Conservation (phyloP, 2,329 filamentous ascomycete species). For the Neonectria coccinea region DNA sequence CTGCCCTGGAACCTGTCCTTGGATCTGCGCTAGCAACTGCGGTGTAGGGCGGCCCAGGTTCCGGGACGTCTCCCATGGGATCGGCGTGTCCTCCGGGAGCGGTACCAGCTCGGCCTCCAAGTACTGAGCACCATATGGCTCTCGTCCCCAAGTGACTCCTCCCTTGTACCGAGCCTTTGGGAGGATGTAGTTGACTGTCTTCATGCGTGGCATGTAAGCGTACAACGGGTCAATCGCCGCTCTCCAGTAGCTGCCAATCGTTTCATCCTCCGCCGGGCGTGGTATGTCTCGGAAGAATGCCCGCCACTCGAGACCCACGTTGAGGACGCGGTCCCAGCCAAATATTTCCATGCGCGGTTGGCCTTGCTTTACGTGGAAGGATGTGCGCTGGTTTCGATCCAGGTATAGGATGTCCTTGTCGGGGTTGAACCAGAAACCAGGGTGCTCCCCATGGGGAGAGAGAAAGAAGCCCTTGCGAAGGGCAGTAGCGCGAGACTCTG, state of each 20-base stretch:
- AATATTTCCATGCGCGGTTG: constrained; percentile 27
- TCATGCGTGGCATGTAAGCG: constrained; percentile 40
- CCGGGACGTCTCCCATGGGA: constrained; percentile 43
- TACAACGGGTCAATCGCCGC: constrained; percentile 37
- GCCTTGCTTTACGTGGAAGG: constrained; percentile 29
- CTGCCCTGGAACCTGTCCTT: neutral
- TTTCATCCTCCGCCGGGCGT: constrained; percentile 35
- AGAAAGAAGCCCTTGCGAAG: constrained; percentile 45
- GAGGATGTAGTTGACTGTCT: constrained; percentile 45
- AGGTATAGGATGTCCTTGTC: constrained; percentile 47
- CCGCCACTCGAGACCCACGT: constrained; percentile 48
- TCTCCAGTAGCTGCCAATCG: constrained; percentile 39
- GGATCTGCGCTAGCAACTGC: constrained; percentile 22
- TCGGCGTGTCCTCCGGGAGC: constrained; percentile 36
- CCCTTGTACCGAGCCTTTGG: constrained; percentile 44
- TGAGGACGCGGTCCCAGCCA: constrained; percentile 42
- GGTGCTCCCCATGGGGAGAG: constrained; percentile 15
- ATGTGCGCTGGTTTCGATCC: constrained; percentile 43
- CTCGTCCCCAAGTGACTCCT: constrained; percentile 43
- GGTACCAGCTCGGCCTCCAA: constrained; percentile 34
- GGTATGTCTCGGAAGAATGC: constrained; percentile 46
- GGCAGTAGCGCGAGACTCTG: constrained; percentile 45
- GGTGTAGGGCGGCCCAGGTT: constrained; percentile 17
- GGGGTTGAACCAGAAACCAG: constrained; percentile 45
- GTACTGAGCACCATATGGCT: constrained; percentile 40